phyloP scores from a whole-genome alignment of 257 asterid genomes.

The Nicotiana paniculata region DNA sequence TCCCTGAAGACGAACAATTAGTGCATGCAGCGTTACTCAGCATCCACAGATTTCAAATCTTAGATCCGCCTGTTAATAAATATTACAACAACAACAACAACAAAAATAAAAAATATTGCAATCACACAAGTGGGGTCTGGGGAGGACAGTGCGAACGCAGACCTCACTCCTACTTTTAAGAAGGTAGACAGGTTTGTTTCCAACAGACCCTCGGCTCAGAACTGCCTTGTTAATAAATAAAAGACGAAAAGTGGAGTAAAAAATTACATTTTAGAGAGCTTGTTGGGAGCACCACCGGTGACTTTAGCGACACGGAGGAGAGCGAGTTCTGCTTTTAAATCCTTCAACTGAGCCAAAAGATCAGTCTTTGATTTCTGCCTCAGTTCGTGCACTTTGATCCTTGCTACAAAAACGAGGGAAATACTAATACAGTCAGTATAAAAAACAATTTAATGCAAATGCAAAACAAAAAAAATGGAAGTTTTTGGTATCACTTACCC shows the following conservation, averaged over 20 bases:
- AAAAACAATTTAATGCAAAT: not conserved
- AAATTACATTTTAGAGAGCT: slow-evolving; percentile 28
- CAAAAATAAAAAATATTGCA: no score
- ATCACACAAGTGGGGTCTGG: no score
- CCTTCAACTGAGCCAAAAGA: slow-evolving; percentile 23
- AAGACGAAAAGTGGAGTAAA: not conserved
- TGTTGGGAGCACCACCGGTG: slow-evolving; percentile 34
- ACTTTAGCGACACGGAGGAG: slow-evolving; percentile 35
- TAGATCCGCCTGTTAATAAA: not conserved
- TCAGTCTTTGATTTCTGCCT: slow-evolving; percentile 25
- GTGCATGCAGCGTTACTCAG: not conserved
- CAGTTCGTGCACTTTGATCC: slow-evolving; percentile 34
- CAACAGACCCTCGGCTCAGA: no score
- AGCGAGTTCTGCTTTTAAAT: slow-evolving; percentile 27
- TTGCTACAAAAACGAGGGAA: slow-evolving; percentile 4
- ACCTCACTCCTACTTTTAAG: no score
- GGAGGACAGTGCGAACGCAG: no score
- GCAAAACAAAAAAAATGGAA: not conserved
- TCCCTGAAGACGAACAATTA: not conserved
- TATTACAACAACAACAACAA: not conserved
- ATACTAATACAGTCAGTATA: not conserved
- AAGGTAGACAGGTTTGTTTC: no score
- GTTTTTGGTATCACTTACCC: not conserved
- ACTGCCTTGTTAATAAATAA: not conserved
- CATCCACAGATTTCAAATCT: not conserved